A percentile compares a stretch with the other conserved stretches of the same genome.
Conservation (phyloP, 768 basidiomycete species). For the Auriscalpium orientale region DNA sequence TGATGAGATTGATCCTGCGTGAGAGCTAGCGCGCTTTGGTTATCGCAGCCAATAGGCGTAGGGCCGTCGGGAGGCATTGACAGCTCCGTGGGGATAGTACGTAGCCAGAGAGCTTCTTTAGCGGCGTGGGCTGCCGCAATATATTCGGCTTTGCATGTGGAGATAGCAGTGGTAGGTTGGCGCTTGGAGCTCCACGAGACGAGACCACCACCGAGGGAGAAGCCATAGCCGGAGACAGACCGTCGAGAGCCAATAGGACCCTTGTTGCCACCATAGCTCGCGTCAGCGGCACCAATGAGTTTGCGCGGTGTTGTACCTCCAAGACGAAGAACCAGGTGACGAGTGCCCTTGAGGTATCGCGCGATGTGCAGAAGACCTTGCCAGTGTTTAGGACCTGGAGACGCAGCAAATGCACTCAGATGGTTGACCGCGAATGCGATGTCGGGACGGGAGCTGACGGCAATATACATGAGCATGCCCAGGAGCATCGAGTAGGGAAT, state of each 20-base stretch:
- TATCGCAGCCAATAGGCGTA: background rate
- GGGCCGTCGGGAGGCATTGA: background rate
- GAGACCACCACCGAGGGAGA: conserved; percentile 28
- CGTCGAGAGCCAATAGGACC: conserved; percentile 11
- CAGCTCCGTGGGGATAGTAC: conserved; percentile 18
- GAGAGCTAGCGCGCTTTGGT: background rate
- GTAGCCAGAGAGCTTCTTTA: conserved; percentile 26
- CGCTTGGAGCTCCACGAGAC: conserved; percentile 31
- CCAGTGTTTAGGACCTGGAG: conserved; percentile 28
- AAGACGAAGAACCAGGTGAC: conserved; percentile 18
- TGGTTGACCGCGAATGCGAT: conserved; percentile 2
- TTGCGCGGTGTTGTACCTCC: background rate
- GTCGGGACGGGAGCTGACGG: conserved; percentile 6
- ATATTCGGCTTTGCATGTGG: conserved; percentile 34
- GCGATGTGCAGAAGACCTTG: conserved; percentile 29
- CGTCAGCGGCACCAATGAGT: conserved; percentile 19
- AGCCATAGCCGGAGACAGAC: conserved; percentile 31
- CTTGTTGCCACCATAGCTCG: conserved; percentile 13
- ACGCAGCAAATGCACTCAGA: conserved; percentile 17
- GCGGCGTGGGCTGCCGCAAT: conserved; percentile 26
- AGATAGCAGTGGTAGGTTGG: conserved; percentile 32
- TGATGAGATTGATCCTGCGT: background rate
- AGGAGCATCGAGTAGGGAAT: conserved; percentile 16
- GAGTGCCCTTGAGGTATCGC: conserved; percentile 30
- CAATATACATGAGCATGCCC: conserved; percentile 21